A percentile compares a stretch with the other conserved stretches of the same genome.
These are phyloP conservation scores for Cnidoscolus chayamansa DNA, from an alignment of 441 rosid species.

Conservation along the genomic window DNA sequence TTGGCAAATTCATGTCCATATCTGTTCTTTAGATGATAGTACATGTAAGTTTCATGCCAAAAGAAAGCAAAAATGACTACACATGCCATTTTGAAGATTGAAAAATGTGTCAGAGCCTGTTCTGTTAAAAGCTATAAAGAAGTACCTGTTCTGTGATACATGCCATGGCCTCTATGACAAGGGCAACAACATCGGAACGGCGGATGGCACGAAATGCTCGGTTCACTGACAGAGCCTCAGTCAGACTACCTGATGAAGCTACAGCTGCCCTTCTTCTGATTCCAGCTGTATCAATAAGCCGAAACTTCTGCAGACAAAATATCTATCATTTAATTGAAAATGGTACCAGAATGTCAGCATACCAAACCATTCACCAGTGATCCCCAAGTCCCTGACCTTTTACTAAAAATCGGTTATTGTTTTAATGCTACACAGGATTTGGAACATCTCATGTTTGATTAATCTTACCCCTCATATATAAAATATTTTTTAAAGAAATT, in stretches of 20 bases:
- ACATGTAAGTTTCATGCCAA: not conserved
- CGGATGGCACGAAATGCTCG: conserved; percentile 90
- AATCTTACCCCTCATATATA: no score
- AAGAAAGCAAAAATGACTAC: not conserved
- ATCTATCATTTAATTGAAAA: not conserved
- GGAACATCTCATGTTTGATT: no score
- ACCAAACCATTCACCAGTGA: not conserved
- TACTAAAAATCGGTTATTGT: not conserved
- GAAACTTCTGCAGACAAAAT: conserved; percentile 62
- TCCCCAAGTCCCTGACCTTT: not conserved
- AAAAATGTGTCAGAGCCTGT: not conserved
- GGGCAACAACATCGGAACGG: conserved; percentile 93
- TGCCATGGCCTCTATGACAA: conserved; percentile 94
- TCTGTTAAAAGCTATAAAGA: conserved; percentile 22
- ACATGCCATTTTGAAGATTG: not conserved
- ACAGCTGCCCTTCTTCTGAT: conserved; percentile 87
- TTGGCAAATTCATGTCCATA: no score
- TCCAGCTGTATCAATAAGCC: conserved; percentile 94
- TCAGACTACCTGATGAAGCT: conserved; percentile 84
- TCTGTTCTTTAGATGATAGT: no score
- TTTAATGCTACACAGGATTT: not conserved
- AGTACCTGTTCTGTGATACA: conserved; percentile 92
- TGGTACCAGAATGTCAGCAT: not conserved
- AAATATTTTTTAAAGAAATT: no score
- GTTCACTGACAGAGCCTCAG: conserved; percentile 89